Evolutionary conservation across 2,329 filamentous ascomycete species (phyloP), one percentile per base, ranked within the genome.

Genomic region (Cyphellophora europaea): DNA sequence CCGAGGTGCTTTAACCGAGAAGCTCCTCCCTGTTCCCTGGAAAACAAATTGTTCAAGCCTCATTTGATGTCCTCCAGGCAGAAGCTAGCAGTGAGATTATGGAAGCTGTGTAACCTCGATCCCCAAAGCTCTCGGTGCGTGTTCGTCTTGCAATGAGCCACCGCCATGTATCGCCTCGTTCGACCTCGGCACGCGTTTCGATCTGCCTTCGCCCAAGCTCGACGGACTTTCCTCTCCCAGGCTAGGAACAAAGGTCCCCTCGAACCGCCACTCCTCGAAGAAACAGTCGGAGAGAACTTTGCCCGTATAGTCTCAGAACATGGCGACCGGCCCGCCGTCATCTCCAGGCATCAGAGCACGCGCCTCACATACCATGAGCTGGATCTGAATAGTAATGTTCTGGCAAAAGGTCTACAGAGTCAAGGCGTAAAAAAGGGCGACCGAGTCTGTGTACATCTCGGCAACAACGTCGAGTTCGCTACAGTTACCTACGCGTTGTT

Each of bases 391-490:
- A 48, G 45, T 21, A 49, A 49, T 32, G 42, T 45, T n/a, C 21
- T 49, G 21, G 47, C 47, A 12, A 38, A 38, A 16, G 47, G 45
- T 19, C 36, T 49, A 17, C 45, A 47, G 35, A 45, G 42, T 29
- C 21, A 45, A 18, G 47, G 47, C 17, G 44, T 49, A 31, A 45
- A 47, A 19, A 49, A 49, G 23, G 47, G 47, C 6, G 81, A 93
- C 54, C 72, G 86, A 19, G 83, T 96, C 8, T 88, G 84, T 11
- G 77, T 95, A 16, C 89, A 80, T 41, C 63, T 95, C 33, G 89
- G 89, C 11, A 96, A 94, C 58, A 79, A 77, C 27, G 66, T 80
- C 48, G 87, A 94, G 57, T 89, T 85, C 55, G 85, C 84, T 3
- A 79, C 80, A 32, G 71, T 91, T 58, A 51, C 43, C 38, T 96